These are phyloP conservation scores for Claviceps sorghi DNA, from an alignment of 2,329 filamentous ascomycete genomes.

Conservation along the genomic window DNA sequence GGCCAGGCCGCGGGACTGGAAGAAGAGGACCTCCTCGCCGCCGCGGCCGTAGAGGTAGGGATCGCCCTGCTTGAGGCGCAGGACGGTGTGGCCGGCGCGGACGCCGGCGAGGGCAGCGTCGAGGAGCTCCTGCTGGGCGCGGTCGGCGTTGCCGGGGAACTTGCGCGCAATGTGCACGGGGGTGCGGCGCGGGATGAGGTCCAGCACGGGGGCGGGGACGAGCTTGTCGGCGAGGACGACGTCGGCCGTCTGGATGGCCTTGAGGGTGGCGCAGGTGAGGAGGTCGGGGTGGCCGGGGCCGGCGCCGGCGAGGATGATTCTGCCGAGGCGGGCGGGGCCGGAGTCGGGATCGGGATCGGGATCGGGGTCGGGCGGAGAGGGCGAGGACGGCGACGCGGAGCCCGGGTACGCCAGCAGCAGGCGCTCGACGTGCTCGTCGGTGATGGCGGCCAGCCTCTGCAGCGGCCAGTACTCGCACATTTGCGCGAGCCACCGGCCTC, in stretches of 20 bases:
- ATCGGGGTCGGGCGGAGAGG: no score
- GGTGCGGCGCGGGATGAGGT: constrained; percentile 79
- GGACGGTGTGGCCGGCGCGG: constrained; percentile 55
- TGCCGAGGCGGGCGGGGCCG: constrained; percentile 34
- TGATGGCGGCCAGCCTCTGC: constrained; percentile 62
- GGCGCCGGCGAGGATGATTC: constrained; percentile 77
- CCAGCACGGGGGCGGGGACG: constrained; percentile 69
- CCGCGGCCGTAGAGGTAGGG: constrained; percentile 93
- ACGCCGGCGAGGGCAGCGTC: constrained; percentile 58
- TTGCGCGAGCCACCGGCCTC: constrained; percentile 87
- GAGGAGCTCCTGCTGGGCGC: constrained; percentile 80
- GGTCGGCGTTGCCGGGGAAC: constrained; percentile 92
- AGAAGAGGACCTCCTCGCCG: constrained; percentile 81
- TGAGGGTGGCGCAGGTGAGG: constrained; percentile 67
- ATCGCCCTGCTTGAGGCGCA: constrained; percentile 90
- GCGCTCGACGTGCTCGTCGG: constrained; percentile 60
- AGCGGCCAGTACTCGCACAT: constrained; percentile 99
- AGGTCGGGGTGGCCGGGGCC: constrained; percentile 88
- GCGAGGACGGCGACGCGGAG: constrained; percentile 13
- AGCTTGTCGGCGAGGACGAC: constrained; percentile 78
- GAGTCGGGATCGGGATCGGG: neutral
- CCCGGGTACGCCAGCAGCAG: constrained; percentile 60
- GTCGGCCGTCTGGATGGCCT: constrained; percentile 60
- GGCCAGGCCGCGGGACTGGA: constrained; percentile 54
- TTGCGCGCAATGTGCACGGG: constrained; percentile 87